These are phyloP conservation scores for Vitis labrusca DNA, from an alignment of 164 flowering plant species.

Conservation along the genomic window DNA sequence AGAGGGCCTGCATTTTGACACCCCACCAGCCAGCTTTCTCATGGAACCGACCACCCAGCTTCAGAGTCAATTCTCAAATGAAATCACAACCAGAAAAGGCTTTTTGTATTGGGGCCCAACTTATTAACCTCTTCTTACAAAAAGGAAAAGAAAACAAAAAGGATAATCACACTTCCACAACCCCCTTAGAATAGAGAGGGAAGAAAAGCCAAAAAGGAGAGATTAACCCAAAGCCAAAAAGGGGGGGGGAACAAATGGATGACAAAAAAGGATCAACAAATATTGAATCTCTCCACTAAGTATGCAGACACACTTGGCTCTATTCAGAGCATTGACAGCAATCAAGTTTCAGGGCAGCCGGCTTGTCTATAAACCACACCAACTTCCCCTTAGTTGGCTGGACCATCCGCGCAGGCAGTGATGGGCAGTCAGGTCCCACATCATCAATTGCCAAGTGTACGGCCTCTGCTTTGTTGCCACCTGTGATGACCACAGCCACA, in stretches of 20 bases:
- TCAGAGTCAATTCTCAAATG: not conserved
- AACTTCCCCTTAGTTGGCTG: constrained; percentile 56
- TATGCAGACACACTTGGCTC: constrained; percentile 27
- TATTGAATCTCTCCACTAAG: constrained; percentile 21
- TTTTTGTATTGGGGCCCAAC: constrained; percentile 8
- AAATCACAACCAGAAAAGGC: constrained; percentile 3
- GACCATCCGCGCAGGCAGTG: constrained; percentile 63
- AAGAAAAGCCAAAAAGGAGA: constrained; percentile 13
- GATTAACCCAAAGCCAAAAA: constrained; percentile 5
- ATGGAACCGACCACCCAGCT: too few relatives aligned
- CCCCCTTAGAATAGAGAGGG: not conserved
- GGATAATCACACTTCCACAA: constrained; percentile 13
- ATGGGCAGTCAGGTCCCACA: constrained; percentile 27
- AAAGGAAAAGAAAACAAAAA: constrained; percentile 9
- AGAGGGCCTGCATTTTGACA: not conserved
- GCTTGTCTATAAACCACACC: constrained; percentile 75
- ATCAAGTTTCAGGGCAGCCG: constrained; percentile 61
- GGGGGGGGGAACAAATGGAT: not conserved
- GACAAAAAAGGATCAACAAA: constrained; percentile 6
- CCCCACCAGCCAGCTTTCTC: not conserved
- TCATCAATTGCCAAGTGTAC: constrained; percentile 46
- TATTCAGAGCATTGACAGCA: constrained; percentile 26
- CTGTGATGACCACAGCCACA: constrained; percentile 67
- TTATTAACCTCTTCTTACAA: constrained; percentile 24
- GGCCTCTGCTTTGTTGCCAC: constrained; percentile 60